These are phyloP conservation scores for Nakaseomyces uthaithaninus DNA, from an alignment of 1,139 yeast genomes.

Conservation along the genomic window DNA sequence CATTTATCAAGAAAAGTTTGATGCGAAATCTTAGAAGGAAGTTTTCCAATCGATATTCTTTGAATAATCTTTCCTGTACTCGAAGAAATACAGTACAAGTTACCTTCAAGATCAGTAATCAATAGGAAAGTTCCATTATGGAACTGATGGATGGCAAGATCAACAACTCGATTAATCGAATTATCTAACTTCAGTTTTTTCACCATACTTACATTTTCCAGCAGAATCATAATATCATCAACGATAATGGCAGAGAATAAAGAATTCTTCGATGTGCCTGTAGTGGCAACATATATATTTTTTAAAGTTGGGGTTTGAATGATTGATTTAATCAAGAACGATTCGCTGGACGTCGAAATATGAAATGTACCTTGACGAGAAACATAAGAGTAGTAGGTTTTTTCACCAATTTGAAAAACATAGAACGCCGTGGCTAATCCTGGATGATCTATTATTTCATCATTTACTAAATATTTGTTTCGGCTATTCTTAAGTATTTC, in stretches of 20 bases:
- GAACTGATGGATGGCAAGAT: not conserved
- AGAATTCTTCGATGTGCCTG: not conserved
- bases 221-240: constrained; percentile 11
- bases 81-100: constrained; percentile 15
- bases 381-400: not conserved
- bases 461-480: not conserved
- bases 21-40: constrained; percentile 7
- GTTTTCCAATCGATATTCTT: constrained; percentile 19
- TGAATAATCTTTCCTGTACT: constrained; percentile 9
- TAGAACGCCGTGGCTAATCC: not conserved
- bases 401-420: not conserved
- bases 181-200: not conserved
- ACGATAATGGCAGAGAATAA: constrained; percentile 9
- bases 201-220: constrained; percentile 4
- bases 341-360: not conserved
- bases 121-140: constrained; percentile 6
- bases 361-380: not conserved
- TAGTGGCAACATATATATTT: not conserved
- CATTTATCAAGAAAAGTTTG: constrained; percentile 8
- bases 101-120: constrained; percentile 20
- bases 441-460: not conserved
- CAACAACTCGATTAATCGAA: not conserved
- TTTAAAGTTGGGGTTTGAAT: constrained; percentile 1
- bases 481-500: not conserved
- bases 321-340: not conserved